phyloP scores from a whole-genome alignment of 768 basidiomycete species.

The Trametes maxima region DNA sequence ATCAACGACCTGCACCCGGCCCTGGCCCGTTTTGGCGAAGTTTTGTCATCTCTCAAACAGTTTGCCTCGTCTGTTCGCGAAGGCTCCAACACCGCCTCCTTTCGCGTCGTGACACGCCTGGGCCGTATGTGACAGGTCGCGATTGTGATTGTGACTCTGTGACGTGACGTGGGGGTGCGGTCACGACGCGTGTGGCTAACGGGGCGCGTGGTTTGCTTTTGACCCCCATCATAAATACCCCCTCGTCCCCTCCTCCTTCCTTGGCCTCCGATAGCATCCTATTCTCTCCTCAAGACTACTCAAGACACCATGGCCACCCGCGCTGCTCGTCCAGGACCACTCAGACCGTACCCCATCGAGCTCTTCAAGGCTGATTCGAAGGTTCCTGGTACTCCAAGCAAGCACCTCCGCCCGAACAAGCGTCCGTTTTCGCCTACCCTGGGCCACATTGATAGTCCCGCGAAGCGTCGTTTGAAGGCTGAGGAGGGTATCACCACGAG shows the following conservation, averaged over 20 bases:
- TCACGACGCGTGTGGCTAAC: slow-evolving; percentile 17
- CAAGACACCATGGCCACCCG: slow-evolving; percentile 11
- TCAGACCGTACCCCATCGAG: slow-evolving; percentile 63
- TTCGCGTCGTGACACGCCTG: slow-evolving; percentile 1
- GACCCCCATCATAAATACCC: slow-evolving; percentile 21
- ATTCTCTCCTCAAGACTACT: not conserved
- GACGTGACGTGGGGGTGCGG: slow-evolving; percentile 12
- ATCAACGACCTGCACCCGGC: too few relatives aligned
- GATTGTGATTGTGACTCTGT: slow-evolving; percentile 3
- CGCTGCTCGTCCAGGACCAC: slow-evolving; percentile 45
- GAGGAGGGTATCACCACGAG: slow-evolving; percentile 51
- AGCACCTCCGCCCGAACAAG: slow-evolving; percentile 44
- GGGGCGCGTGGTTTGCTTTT: slow-evolving; percentile 21
- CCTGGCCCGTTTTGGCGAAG: not conserved
- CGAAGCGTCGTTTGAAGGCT: slow-evolving; percentile 68
- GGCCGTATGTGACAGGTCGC: slow-evolving; percentile 5
- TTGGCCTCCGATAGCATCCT: slow-evolving; percentile 6
- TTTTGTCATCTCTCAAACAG: not conserved
- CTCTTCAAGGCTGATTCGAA: slow-evolving; percentile 47
- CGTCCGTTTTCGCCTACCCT: slow-evolving; percentile 61
- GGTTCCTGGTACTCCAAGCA: slow-evolving; percentile 35
- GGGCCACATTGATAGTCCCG: slow-evolving; percentile 54
- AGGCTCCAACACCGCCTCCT: not conserved
- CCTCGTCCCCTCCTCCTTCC: not conserved
- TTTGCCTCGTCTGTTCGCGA: not conserved